Evolutionary conservation across 805 yeast species (phyloP).

Genomic region (Metschnikowia anglica): DNA sequence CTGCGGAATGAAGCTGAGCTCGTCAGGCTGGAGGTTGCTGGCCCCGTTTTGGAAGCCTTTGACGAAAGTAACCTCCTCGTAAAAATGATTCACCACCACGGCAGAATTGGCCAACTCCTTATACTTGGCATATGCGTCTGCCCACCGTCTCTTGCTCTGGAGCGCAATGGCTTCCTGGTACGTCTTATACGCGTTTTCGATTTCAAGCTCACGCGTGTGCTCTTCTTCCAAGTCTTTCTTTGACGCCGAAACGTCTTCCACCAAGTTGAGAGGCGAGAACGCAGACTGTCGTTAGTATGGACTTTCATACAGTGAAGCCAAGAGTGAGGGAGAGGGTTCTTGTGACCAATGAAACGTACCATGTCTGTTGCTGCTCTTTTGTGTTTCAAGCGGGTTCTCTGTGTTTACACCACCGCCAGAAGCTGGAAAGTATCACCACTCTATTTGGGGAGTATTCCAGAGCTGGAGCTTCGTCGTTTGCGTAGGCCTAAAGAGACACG

Average conservation of each 20-base stretch:
- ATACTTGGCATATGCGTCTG: slow-evolving; percentile 55
- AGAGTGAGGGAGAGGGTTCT: no score
- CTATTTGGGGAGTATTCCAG: no score
- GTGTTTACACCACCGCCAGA: no score
- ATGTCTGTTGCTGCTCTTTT: no score
- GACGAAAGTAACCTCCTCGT: slow-evolving; percentile 38
- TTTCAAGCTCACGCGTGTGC: slow-evolving; percentile 87
- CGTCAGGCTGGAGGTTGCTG: slow-evolving; percentile 36
- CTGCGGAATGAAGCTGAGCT: slow-evolving; percentile 54
- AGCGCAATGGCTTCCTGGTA: slow-evolving; percentile 67
- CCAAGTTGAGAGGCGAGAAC: slow-evolving; percentile 76
- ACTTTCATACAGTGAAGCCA: no score
- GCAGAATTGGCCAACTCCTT: slow-evolving; percentile 65
- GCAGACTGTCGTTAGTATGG: slow-evolving; percentile 44
- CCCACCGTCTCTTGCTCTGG: slow-evolving; percentile 52
- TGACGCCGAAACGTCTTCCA: slow-evolving; percentile 60
- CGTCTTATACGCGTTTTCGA: slow-evolving; percentile 77
- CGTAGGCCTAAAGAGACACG: no score
- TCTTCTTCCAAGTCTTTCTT: slow-evolving; percentile 69
- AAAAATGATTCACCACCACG: slow-evolving; percentile 51
- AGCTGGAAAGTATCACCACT: no score
- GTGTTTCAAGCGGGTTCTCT: no score
- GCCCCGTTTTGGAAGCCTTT: slow-evolving; percentile 42
- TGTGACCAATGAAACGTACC: no score
- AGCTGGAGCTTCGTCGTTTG: no score